Evolutionary conservation across 2,329 filamentous ascomycete genomes (phyloP), one percentile per base, ranked within the genome.

Genomic region (Scedosporium aurantiacum): DNA sequence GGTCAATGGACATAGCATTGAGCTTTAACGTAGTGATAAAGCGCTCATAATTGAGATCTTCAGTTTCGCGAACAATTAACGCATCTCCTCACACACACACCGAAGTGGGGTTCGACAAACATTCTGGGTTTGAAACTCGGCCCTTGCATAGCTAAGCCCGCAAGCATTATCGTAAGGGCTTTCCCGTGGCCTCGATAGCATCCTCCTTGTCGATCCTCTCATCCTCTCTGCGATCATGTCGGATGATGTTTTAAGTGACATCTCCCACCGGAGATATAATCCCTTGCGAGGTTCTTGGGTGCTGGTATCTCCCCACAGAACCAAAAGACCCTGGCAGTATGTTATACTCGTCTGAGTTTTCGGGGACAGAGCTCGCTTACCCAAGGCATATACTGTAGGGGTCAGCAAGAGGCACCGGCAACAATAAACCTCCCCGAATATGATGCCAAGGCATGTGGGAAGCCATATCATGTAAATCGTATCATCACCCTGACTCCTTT

Each of bases 281-380:
- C 90, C 91, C 60, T 81, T 99, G 64, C 88, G 90, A 66, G 91
- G 90, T 64, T 91, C 88, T 64, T 96, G 92, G 88, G 82, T 99
- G 63, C 83, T 99, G 43, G 94, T 99, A 14, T 97, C 94, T 16
- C 94, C 94, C 64, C 94, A 99, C 75, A 82, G 94, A 61, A 97
- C 92, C 60, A 97, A 97, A 82, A 84, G 94, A 66, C 94, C 94
- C 70, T 99, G 94, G 94, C 94, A 97, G 90, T 96, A 79, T 83
- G 89, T 79, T 8, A 32, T 63, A 57, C 40, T 37, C 14, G 16
- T 41, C 43, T 18, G 12, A 59, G 21, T 27, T 59, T 12, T 23
- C 8, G 18, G 8, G 23, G 4, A 37, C n/a, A n/a, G 28, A 21
- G 27, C 25, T 58, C 14, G 28, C 21, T 4, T 18, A 18, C 32